phyloP scores from a whole-genome alignment of 345 rosid genomes.

The Angophora floribunda region DNA sequence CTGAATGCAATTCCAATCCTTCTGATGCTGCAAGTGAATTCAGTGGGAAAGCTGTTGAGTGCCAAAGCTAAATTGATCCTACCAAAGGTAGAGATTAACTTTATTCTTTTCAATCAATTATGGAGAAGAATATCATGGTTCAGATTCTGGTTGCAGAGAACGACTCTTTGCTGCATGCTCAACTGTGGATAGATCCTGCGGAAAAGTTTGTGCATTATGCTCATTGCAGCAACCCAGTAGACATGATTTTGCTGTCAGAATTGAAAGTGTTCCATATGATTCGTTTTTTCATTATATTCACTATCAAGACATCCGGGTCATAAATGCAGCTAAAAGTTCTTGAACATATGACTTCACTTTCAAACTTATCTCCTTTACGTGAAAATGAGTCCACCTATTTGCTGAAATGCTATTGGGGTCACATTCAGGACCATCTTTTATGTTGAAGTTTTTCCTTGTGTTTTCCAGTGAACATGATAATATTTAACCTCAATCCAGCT shows the following conservation, averaged over 20 bases:
- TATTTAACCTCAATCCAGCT: background rate
- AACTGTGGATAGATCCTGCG: constrained; percentile 85
- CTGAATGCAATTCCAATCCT: constrained; percentile 46
- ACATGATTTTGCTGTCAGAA: constrained; percentile 77
- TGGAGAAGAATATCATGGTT: constrained; percentile 6
- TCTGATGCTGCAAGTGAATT: constrained; percentile 66
- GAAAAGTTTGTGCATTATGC: constrained; percentile 83
- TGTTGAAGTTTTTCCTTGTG: background rate
- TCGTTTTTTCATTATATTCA: background rate
- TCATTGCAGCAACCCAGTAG: constrained; percentile 74
- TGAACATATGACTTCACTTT: background rate
- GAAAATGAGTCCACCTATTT: background rate
- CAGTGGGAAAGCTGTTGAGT: constrained; percentile 86
- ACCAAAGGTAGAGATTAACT: constrained; percentile 42
- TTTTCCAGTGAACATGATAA: background rate
- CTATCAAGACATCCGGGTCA: background rate
- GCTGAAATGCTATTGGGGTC: accelerated
- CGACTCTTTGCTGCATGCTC: constrained; percentile 65
- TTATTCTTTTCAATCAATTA: background rate
- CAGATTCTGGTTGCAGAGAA: constrained; percentile 35
- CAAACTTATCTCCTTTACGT: background rate
- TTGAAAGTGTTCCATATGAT: constrained; percentile 40
- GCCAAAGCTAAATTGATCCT: constrained; percentile 78
- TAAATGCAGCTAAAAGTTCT: background rate
- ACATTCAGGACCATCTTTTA: background rate